A percentile compares a stretch with the other conserved stretches of the same genome.
Evolutionary conservation across 345 rosid species (phyloP).

Genomic region (Salix caprea): DNA sequence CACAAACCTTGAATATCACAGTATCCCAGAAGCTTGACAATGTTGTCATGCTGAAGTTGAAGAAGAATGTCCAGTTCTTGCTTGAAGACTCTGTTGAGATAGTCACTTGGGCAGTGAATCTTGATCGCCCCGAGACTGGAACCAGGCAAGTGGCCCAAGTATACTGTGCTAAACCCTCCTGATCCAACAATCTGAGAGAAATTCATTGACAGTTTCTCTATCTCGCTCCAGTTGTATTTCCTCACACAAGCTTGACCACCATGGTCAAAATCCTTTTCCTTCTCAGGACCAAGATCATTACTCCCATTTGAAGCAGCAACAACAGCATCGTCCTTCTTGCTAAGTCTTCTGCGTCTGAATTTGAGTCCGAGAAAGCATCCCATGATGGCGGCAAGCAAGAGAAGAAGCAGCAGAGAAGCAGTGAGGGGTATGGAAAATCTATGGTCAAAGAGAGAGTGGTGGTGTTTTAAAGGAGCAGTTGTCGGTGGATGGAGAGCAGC

Average conservation of each 20-base stretch:
- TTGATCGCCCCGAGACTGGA: conserved; percentile 54
- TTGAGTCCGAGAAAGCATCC: conserved; percentile 38
- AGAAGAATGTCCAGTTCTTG: conserved; percentile 74
- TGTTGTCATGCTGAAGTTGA: conserved; percentile 59
- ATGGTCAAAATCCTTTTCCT: not conserved
- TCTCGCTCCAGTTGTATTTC: conserved; percentile 49
- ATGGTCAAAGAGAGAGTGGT: not conserved
- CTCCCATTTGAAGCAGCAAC: not conserved
- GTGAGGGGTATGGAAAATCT: not conserved
- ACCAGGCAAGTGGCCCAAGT: conserved; percentile 46
- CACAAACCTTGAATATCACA: conserved; percentile 56
- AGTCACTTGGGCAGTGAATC: conserved; percentile 53
- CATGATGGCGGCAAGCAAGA: conserved; percentile 26
- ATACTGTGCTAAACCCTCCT: conserved; percentile 85
- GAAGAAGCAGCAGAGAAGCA: conserved; percentile 1
- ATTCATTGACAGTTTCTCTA: conserved; percentile 42
- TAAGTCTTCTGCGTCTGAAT: not conserved
- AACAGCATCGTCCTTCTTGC: not conserved
- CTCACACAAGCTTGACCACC: conserved; percentile 20
- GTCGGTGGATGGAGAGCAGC: conserved; percentile 19
- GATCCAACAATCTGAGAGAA: conserved; percentile 58
- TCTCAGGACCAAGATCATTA: not conserved
- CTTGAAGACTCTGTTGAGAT: conserved; percentile 55
- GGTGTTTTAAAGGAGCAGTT: conserved; percentile 17
- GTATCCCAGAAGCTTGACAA: conserved; percentile 73